A percentile compares a stretch with the other conserved stretches of the same genome.
phyloP scores from a whole-genome alignment of 768 basidiomycete species.

The Hypholoma sublateritium region DNA sequence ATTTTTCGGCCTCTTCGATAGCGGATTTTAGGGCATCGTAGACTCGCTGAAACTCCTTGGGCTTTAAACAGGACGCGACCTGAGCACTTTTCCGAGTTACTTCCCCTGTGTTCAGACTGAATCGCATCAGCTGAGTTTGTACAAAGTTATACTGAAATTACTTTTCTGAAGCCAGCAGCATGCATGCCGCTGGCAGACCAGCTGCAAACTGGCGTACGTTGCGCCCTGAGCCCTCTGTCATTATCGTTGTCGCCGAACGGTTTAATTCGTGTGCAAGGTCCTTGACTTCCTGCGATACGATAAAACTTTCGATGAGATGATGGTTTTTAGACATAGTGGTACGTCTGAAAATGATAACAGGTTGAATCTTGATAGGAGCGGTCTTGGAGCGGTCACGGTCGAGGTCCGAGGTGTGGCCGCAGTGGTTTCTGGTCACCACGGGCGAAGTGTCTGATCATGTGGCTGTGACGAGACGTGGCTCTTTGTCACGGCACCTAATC shows the following conservation, averaged over 20 bases:
- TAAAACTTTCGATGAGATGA: not conserved
- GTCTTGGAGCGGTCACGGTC: too few species aligned
- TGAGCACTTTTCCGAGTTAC: not conserved
- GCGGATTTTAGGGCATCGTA: not conserved
- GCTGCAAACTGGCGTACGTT: not conserved
- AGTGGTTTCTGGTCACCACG: too few species aligned
- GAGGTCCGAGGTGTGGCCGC: too few species aligned
- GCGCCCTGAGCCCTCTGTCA: constrained; percentile 1
- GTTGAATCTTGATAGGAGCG: too few species aligned
- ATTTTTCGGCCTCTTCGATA: not conserved
- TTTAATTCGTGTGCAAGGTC: constrained; percentile 7
- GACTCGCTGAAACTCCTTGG: not conserved
- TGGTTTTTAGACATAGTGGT: not conserved
- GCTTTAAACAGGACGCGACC: not conserved
- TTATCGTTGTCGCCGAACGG: not conserved
- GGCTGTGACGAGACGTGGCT: too few species aligned
- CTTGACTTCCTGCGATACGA: not conserved
- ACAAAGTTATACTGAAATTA: not conserved
- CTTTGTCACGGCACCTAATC: too few species aligned
- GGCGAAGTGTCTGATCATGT: too few species aligned
- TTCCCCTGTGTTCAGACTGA: constrained; percentile 2
- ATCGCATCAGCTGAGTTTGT: not conserved
- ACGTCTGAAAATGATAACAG: not conserved
- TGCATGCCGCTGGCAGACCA: constrained; percentile 3
- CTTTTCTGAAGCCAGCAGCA: constrained; percentile 1